phyloP scores from a whole-genome alignment of 2,329 filamentous ascomycete species.

The Colletotrichum tanaceti region DNA sequence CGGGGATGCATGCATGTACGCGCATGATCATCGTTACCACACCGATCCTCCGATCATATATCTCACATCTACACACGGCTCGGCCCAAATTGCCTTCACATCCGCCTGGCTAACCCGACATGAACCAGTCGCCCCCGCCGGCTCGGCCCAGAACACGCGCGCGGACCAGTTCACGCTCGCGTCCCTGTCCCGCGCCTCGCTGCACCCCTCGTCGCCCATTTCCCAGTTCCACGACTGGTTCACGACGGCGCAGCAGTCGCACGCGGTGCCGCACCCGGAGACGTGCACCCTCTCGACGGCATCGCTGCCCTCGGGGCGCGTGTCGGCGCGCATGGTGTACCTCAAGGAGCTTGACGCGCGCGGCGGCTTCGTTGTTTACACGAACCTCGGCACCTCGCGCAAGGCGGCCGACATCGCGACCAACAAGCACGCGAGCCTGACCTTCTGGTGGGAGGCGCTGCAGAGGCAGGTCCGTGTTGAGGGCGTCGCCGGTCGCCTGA shows the following conservation, averaged over 20 bases:
- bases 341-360: slow-evolving; percentile 88
- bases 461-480: slow-evolving; percentile 95
- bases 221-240: slow-evolving; percentile 94
- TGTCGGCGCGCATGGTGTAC: slow-evolving; percentile 89
- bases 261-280: slow-evolving; percentile 78
- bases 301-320: slow-evolving; percentile 81
- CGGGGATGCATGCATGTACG: not conserved
- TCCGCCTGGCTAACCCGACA: slow-evolving; percentile 25
- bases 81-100: not conserved
- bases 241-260: slow-evolving; percentile 69
- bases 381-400: slow-evolving; percentile 85
- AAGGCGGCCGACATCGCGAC: slow-evolving; percentile 74
- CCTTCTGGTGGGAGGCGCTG: slow-evolving; percentile 89
- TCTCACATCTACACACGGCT: slow-evolving; percentile 12
- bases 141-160: slow-evolving; percentile 66
- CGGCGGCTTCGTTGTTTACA: slow-evolving; percentile 89
- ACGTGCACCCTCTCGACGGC: slow-evolving; percentile 90
- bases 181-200: slow-evolving; percentile 69
- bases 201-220: slow-evolving; percentile 73
- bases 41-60: not conserved
- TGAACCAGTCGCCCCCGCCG: slow-evolving; percentile 71
- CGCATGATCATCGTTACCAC: not conserved
- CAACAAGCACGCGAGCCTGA: slow-evolving; percentile 84
- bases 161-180: slow-evolving; percentile 80
- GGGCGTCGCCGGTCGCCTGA: slow-evolving; percentile 76